Percentiles rank a stretch among this genome's conserved stretches.
Conservation (phyloP, 169 alveolate genomes). For the Pseudocohnilembus persalinus region DNA sequence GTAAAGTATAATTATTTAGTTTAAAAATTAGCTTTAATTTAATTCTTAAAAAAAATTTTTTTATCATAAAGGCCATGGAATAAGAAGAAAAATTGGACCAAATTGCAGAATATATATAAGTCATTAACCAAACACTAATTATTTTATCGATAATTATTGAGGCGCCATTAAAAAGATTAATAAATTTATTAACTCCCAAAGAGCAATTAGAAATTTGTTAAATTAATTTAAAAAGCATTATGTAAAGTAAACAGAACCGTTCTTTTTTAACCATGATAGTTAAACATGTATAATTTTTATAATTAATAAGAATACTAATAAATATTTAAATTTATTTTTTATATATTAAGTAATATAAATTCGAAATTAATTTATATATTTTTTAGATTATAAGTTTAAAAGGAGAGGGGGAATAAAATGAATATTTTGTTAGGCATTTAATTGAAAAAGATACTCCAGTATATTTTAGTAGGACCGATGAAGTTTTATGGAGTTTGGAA, state of each 20-base stretch:
- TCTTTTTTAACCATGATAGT: neutral
- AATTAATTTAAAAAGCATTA: too few relatives aligned
- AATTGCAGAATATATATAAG: too few relatives aligned
- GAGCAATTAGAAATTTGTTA: neutral
- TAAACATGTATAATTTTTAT: neutral
- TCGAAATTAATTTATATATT: too few relatives aligned
- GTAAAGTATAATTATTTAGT: too few relatives aligned
- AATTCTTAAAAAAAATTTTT: too few relatives aligned
- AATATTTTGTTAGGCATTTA: too few relatives aligned
- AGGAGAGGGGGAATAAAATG: too few relatives aligned
- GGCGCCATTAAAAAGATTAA: too few relatives aligned
- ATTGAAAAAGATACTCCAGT: neutral
- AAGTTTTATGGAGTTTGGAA: neutral
- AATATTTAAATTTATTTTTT: too few relatives aligned
- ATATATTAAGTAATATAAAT: too few relatives aligned
- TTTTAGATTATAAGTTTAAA: too few relatives aligned
- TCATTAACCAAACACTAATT: neutral
- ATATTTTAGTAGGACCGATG: neutral
- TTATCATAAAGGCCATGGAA: neutral
- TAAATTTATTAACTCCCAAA: neutral
- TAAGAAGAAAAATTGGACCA: neutral
- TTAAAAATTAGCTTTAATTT: too few relatives aligned
- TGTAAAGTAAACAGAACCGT: neutral
- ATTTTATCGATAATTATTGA: neutral
- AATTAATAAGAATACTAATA: neutral